Conservation (phyloP, 768 basidiomycete genomes). For the Tricholoma sp. region DNA sequence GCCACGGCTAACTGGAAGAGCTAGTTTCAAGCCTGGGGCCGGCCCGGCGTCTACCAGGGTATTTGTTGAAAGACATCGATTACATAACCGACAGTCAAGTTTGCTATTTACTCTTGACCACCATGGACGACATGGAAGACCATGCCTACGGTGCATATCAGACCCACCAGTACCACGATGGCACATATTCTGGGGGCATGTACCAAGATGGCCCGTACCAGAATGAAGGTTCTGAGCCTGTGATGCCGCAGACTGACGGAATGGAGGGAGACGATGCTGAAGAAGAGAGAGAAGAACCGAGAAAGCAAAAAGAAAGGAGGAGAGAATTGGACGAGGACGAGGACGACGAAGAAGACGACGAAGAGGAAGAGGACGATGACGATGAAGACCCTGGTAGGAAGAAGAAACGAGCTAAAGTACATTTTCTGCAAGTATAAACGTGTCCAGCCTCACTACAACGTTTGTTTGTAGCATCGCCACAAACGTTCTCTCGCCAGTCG, state of each 20-base stretch:
- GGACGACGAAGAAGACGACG: slow-evolving; percentile 39
- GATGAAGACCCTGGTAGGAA: slow-evolving; percentile 49
- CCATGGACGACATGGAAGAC: slow-evolving; percentile 42
- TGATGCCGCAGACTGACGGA: slow-evolving; percentile 27
- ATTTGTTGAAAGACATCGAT: no score
- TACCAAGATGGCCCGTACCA: slow-evolving; percentile 14
- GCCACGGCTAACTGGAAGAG: no score
- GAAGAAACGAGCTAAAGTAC: slow-evolving; percentile 61
- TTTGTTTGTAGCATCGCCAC: slow-evolving; percentile 49
- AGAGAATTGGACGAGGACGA: slow-evolving; percentile 21
- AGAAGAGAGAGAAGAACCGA: slow-evolving; percentile 33
- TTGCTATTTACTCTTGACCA: slow-evolving; percentile 16
- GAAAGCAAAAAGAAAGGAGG: slow-evolving; percentile 26
- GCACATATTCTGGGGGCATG: slow-evolving; percentile 11
- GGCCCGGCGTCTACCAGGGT: no score
- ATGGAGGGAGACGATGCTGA: slow-evolving; percentile 34
- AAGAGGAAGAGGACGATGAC: slow-evolving; percentile 53
- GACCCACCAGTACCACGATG: slow-evolving; percentile 13
- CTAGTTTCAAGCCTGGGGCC: no score
- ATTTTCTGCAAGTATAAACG: slow-evolving; percentile 8
- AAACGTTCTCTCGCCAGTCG: slow-evolving; percentile 62
- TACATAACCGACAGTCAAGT: background rate
- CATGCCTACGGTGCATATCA: slow-evolving; percentile 19
- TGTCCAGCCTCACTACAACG: slow-evolving; percentile 3
- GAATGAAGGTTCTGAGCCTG: slow-evolving; percentile 26